phyloP scores from a whole-genome alignment of 108 stramenopile species.

The Cylindrotheca closterium region DNA sequence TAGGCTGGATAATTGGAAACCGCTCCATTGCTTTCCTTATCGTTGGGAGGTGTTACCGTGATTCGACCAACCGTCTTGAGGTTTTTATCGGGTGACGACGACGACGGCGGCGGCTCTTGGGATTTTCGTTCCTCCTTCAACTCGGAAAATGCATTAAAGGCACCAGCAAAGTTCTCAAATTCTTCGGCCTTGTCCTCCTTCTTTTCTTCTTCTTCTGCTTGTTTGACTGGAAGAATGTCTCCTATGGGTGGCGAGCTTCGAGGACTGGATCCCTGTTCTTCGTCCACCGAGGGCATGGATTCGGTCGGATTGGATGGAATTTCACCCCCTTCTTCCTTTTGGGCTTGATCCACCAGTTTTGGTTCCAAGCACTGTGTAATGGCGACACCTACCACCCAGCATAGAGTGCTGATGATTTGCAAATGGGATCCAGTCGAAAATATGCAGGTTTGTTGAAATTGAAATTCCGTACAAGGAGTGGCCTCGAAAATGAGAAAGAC shows the following conservation, averaged over 20 bases:
- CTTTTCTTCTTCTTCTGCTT: neutral
- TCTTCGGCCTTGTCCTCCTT: neutral
- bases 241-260: neutral
- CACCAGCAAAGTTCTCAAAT: neutral
- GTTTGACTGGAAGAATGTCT: neutral
- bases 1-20: neutral
- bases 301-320: constrained; percentile 2
- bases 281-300: no score
- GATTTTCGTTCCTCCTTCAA: neutral
- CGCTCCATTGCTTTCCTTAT: neutral
- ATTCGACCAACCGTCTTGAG: no score
- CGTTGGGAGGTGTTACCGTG: neutral
- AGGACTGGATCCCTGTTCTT: neutral
- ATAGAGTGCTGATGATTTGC: constrained; percentile 21
- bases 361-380: constrained; percentile 40
- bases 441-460: constrained; percentile 15
- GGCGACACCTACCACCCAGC: constrained; percentile 29
- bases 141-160: neutral
- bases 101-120: no score
- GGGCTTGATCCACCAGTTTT: constrained; percentile 23
- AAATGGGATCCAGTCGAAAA: constrained; percentile 31
- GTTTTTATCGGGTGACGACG: no score
- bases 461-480: constrained; percentile 18
- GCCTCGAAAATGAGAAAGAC: constrained; percentile 41
- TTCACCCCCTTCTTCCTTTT: constrained; percentile 11